These are phyloP conservation scores for Parsonsia alboflavescens DNA, from an alignment of 257 asterid species.

Conservation along the genomic window DNA sequence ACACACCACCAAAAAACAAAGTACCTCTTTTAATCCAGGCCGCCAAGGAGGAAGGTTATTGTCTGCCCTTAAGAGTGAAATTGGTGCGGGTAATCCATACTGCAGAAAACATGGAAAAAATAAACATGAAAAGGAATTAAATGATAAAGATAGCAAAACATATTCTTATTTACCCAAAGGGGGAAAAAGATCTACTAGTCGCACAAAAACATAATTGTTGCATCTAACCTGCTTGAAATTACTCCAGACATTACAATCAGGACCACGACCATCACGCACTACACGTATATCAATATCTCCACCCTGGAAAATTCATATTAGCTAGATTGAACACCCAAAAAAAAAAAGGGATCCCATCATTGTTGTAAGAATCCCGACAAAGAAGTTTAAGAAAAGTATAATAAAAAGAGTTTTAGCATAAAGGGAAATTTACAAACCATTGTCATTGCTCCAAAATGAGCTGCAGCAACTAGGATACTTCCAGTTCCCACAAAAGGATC, in stretches of 20 bases:
- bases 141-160: neutral
- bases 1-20: neutral
- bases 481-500: slow-evolving; percentile 99
- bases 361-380: neutral
- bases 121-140: neutral
- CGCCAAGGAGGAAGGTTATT: slow-evolving; percentile 99
- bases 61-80: slow-evolving; percentile 89
- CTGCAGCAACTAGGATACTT: slow-evolving; percentile 91
- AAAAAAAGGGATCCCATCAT: neutral
- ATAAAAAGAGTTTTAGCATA: slow-evolving; percentile 8
- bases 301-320: slow-evolving; percentile 68
- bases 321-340: slow-evolving; percentile 4
- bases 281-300: slow-evolving; percentile 99
- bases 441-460: slow-evolving; percentile 98
- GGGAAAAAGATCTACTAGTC: neutral
- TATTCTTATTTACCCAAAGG: neutral
- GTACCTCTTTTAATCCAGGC: slow-evolving; percentile 75
- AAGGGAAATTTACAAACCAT: slow-evolving; percentile 56
- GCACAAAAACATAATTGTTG: neutral
- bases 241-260: slow-evolving; percentile 94
- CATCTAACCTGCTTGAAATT: slow-evolving; percentile 74
- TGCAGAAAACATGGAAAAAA: slow-evolving; percentile 24
- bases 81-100: slow-evolving; percentile 91
- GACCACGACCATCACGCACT: slow-evolving; percentile 98
- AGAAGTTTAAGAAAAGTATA: neutral